Evolutionary conservation across 2,329 filamentous ascomycete genomes (phyloP).

Genomic region (Cladorrhinum sp.): DNA sequence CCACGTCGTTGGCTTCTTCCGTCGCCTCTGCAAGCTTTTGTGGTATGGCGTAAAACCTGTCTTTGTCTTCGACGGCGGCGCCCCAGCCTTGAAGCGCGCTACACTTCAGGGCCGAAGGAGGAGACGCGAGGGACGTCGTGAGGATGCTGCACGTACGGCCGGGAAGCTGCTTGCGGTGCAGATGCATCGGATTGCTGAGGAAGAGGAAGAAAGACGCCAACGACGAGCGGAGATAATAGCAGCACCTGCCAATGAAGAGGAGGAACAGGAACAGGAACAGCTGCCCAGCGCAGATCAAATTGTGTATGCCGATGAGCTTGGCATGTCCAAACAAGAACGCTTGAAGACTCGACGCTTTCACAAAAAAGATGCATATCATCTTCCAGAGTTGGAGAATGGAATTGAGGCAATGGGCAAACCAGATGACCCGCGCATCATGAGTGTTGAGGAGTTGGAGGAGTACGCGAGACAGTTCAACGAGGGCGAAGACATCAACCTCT

Average conservation of each 20-base stretch:
- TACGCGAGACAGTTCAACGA: conserved; percentile 90
- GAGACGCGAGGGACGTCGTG: conserved; percentile 79
- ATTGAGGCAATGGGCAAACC: conserved; percentile 84
- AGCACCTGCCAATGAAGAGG: conserved; percentile 42
- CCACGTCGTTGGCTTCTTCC: conserved; percentile 96
- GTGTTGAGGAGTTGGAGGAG: conserved; percentile 85
- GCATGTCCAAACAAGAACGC: conserved; percentile 75
- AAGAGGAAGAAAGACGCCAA: conserved; percentile 66
- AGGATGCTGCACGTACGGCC: conserved; percentile 89
- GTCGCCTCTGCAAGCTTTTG: conserved; percentile 93
- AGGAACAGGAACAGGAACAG: conserved; percentile 57
- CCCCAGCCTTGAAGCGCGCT: conserved; percentile 83
- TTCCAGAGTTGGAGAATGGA: conserved; percentile 75
- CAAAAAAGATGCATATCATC: conserved; percentile 92
- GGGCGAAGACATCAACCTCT: conserved; percentile 86
- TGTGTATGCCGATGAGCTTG: conserved; percentile 87
- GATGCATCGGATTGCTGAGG: conserved; percentile 86
- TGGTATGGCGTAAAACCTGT: conserved; percentile 96
- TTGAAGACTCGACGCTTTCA: conserved; percentile 72
- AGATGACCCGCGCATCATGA: conserved; percentile 95
- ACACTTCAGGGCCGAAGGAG: conserved; percentile 78
- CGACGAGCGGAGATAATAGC: conserved; percentile 42
- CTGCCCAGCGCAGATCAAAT: conserved; percentile 66
- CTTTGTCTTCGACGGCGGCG: conserved; percentile 97
- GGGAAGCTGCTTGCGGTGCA: conserved; percentile 89